Evolutionary conservation across 2,329 filamentous ascomycete genomes (phyloP).

Genomic region (Trichocomaceae sp.): DNA sequence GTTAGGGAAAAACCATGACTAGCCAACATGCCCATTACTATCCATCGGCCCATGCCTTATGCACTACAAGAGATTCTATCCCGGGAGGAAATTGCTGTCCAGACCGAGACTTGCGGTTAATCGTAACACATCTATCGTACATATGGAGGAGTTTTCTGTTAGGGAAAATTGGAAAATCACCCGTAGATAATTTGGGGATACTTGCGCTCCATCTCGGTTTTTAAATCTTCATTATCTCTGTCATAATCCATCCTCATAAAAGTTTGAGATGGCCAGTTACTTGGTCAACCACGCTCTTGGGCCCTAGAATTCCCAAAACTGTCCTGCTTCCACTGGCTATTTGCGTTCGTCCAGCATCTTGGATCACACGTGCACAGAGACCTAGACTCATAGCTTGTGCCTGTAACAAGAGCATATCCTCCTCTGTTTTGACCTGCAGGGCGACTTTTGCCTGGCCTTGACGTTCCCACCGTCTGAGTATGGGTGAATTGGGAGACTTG

Average conservation of each 20-base stretch:
- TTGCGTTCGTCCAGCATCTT: conserved; percentile 94
- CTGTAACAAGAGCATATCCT: conserved; percentile 68
- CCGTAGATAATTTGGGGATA: not conserved
- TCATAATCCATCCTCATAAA: conserved; percentile 46
- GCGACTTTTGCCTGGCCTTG: conserved; percentile 90
- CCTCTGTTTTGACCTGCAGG: conserved; percentile 78
- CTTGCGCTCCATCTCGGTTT: not conserved
- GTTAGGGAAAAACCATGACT: conserved; percentile 84
- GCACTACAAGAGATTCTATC: not conserved
- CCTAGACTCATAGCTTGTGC: conserved; percentile 76
- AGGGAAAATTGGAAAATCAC: not conserved
- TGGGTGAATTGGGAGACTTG: conserved; percentile 46
- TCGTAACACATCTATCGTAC: conserved; percentile 7
- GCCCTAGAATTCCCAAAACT: conserved; percentile 76
- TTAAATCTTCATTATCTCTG: conserved; percentile 1
- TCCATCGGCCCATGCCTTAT: not conserved
- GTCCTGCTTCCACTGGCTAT: conserved; percentile 90
- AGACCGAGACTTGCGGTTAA: not conserved
- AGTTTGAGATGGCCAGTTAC: conserved; percentile 82
- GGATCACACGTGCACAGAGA: conserved; percentile 80
- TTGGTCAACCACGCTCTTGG: conserved; percentile 77
- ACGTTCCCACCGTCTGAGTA: conserved; percentile 79
- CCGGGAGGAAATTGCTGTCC: not conserved
- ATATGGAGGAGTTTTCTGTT: not conserved
- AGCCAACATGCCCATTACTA: conserved; percentile 59